phyloP scores from a whole-genome alignment of 306 rosid genomes.

The Macrotyloma uniflorum region DNA sequence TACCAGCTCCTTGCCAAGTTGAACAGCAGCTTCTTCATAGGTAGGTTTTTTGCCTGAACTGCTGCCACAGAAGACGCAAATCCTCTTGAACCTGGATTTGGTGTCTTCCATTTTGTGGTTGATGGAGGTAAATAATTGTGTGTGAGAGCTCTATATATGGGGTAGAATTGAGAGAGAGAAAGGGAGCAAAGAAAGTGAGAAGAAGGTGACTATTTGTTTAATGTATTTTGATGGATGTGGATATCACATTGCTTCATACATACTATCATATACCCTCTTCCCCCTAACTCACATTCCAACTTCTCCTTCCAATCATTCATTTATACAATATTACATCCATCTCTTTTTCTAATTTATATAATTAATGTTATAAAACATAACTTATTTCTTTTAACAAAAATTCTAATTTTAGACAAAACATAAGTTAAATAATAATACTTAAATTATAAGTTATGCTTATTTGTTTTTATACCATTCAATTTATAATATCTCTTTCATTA shows the following conservation, averaged over 20 bases:
- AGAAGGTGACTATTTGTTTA: slow-evolving; percentile 23
- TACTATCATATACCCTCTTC: neutral
- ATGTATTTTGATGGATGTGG: neutral
- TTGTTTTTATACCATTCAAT: no score
- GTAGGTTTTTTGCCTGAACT: slow-evolving; percentile 91
- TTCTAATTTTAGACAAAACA: no score
- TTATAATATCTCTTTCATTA: no score
- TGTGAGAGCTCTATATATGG: neutral
- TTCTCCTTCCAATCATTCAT: neutral
- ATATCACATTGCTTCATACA: neutral
- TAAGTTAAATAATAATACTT: no score
- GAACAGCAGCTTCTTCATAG: slow-evolving; percentile 92
- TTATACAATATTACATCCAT: neutral
- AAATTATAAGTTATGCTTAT: no score
- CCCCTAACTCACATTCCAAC: neutral
- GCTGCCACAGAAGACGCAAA: slow-evolving; percentile 98
- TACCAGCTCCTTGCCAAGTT: slow-evolving; percentile 91
- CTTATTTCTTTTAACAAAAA: no score
- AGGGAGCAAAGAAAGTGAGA: slow-evolving; percentile 1
- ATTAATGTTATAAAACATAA: no score
- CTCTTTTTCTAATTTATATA: neutral
- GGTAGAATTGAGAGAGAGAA: neutral
- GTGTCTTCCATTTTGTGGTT: slow-evolving; percentile 62
- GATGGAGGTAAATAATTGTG: neutral
- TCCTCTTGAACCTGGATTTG: slow-evolving; percentile 82